Conservation (phyloP, 176 grass and related monocot genomes). For the Melocanna baccifera region DNA sequence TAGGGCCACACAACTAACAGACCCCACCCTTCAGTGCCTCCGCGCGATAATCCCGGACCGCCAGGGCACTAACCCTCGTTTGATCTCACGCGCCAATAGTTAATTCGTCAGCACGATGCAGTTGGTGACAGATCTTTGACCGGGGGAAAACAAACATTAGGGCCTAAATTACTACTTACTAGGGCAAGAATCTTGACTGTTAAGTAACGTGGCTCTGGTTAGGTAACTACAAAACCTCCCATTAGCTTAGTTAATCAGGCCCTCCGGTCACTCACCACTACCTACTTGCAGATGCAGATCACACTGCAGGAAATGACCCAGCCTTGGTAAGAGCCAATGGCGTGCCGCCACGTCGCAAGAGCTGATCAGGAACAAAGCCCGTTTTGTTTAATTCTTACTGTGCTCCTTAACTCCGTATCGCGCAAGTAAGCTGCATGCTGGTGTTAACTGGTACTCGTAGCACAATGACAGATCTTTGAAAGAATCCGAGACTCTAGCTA, state of each 20-base stretch:
- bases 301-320: not conserved
- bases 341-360: no score
- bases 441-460: not conserved
- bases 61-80: not conserved
- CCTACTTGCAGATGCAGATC: not conserved
- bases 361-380: not conserved
- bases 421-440: not conserved
- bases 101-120: conserved; percentile 23
- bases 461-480: not conserved
- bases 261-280: no score
- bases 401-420: not conserved
- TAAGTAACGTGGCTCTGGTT: conserved; percentile 40
- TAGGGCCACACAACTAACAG: not conserved
- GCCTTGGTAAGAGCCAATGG: not conserved
- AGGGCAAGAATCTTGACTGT: conserved; percentile 53
- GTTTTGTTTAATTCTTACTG: not conserved
- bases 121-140: conserved; percentile 52
- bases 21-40: not conserved
- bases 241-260: conserved; percentile 4
- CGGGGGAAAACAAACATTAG: not conserved
- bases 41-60: not conserved
- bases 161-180: conserved; percentile 37
- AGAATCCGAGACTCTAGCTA: conserved; percentile 40
- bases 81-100: conserved; percentile 12
- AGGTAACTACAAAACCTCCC: conserved; percentile 10